A percentile compares a stretch with the other conserved stretches of the same genome.
Conservation (phyloP, 257 asterid genomes). For the Haberlea rhodopensis region DNA sequence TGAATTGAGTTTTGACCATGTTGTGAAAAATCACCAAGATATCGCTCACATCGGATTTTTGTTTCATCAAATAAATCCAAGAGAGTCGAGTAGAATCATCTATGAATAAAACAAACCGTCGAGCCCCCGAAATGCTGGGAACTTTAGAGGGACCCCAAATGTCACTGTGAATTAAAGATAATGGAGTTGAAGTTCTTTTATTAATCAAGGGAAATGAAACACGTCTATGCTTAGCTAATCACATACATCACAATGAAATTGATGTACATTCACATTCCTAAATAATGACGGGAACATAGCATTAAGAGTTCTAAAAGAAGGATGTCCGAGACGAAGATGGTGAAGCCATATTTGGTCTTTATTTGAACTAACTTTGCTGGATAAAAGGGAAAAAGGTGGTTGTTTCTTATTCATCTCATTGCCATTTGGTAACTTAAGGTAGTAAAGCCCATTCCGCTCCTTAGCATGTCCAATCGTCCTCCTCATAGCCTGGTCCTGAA, state of each 20-base stretch:
- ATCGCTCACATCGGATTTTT: no score
- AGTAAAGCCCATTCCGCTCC: constrained; percentile 5
- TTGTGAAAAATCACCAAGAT: no score
- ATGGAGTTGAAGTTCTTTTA: not conserved
- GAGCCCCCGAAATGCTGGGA: not conserved
- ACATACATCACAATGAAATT: constrained; percentile 21
- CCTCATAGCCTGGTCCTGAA: constrained; percentile 13
- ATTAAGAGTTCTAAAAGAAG: constrained; percentile 4
- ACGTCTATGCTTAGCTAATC: constrained; percentile 6
- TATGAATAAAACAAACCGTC: not conserved
- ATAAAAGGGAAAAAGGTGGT: not conserved
- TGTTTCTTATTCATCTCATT: no score
- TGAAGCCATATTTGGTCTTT: constrained; percentile 20
- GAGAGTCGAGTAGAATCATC: constrained; percentile 8
- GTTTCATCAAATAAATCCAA: no score
- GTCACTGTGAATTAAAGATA: constrained; percentile 3
- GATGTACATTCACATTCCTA: not conserved
- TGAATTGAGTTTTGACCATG: no score
- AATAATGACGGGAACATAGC: not conserved
- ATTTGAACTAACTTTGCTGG: not conserved
- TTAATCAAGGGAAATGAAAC: not conserved
- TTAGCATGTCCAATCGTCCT: constrained; percentile 19
- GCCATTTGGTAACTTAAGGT: not conserved
- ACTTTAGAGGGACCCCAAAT: not conserved
- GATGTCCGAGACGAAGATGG: constrained; percentile 15